Conservation (phyloP, 2,329 filamentous ascomycete genomes). For the Colletotrichum tanaceti region DNA sequence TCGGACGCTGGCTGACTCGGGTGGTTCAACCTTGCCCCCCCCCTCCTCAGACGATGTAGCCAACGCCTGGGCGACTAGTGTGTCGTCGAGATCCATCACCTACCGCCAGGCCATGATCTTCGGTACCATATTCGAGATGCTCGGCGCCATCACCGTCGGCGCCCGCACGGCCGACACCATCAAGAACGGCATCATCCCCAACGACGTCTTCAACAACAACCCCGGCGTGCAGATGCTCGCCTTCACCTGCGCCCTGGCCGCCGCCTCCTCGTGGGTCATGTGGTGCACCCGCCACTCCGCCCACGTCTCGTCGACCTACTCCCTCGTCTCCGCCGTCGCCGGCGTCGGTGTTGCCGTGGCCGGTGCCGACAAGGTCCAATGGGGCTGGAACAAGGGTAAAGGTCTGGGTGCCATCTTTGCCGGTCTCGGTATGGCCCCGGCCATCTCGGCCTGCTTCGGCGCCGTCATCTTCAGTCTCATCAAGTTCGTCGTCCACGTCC, state of each 20-base stretch:
- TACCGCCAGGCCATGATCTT: slow-evolving; percentile 77
- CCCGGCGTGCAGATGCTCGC: slow-evolving; percentile 76
- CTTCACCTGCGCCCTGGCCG: slow-evolving; percentile 72
- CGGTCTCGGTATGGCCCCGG: slow-evolving; percentile 76
- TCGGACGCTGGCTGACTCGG: slow-evolving; percentile 23
- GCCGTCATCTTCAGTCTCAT: slow-evolving; percentile 78
- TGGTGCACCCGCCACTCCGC: slow-evolving; percentile 81
- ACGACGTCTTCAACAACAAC: slow-evolving; percentile 66
- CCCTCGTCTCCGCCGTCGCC: slow-evolving; percentile 74
- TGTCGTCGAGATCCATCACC: slow-evolving; percentile 81
- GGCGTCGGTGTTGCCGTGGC: slow-evolving; percentile 77
- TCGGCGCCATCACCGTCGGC: slow-evolving; percentile 74
- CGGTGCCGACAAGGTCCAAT: slow-evolving; percentile 70
- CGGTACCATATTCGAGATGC: slow-evolving; percentile 74
- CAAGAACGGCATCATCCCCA: slow-evolving; percentile 81
- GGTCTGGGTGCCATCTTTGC: slow-evolving; percentile 79
- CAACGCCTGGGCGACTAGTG: slow-evolving; percentile 84
- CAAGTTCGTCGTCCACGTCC: slow-evolving; percentile 77
- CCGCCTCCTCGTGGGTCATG: slow-evolving; percentile 79
- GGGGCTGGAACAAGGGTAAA: slow-evolving; percentile 76
- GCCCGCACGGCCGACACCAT: slow-evolving; percentile 80
- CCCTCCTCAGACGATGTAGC: slow-evolving; percentile 77
- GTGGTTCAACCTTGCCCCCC: background rate
- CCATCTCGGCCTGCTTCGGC: slow-evolving; percentile 73
- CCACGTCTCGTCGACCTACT: slow-evolving; percentile 80